Base-by-base conservation (phyloP, 495 filamentous ascomycete species). In the Aspergillus sclerotiicarbonarius region DNA sequence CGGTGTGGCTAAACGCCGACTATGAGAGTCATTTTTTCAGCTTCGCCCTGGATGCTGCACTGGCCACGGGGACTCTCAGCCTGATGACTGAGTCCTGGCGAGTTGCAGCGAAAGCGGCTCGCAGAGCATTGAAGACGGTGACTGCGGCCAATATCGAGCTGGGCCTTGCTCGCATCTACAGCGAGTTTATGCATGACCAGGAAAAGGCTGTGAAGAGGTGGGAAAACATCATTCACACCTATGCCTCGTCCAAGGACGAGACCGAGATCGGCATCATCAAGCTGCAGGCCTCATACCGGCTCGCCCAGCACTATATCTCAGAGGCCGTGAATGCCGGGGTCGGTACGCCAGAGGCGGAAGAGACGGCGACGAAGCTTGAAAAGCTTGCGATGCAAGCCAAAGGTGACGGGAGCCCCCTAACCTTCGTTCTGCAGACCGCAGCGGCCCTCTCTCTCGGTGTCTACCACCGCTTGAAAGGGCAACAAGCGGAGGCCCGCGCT, bases 211-310 rank as follows among this genome's bases (percentile, higher is more conserved):
- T 48, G 12, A 53, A 39, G 29, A 39, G 49, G n/a, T 54, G 47
- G 54, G 59, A 61, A 31, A 52, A 52, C 16, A 61, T 57, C 30
- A 30, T 61, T 20, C 37, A 53, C 49, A 41, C 30, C 18, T 57
- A 56, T 15, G 53, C 39, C 16, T 53, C 59, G 1, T 51, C 54
- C 18, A 37, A 46, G 21, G 59, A 53, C 18, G 49, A 52, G 33
- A 43, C 30, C 21, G 6, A 9, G 30, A 54, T 60, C 33, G 52
- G 58, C 3, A 15, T 51, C 8, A 30, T 51, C 12, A 55, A 56
- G 19, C n/a, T 50, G 10, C 25, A 5, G 12, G 58, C 58, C 15
- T 48, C 58, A 0, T 45, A 20, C 32, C 7, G 41, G 3, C 52
- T 60, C 8, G 32, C 58, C 0, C 31, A 20, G 32, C 41, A 33